Percentiles rank a stretch among this genome's conserved stretches.
Evolutionary conservation across 495 filamentous ascomycete genomes (phyloP).

Genomic region (Penicillium bovifimosum): DNA sequence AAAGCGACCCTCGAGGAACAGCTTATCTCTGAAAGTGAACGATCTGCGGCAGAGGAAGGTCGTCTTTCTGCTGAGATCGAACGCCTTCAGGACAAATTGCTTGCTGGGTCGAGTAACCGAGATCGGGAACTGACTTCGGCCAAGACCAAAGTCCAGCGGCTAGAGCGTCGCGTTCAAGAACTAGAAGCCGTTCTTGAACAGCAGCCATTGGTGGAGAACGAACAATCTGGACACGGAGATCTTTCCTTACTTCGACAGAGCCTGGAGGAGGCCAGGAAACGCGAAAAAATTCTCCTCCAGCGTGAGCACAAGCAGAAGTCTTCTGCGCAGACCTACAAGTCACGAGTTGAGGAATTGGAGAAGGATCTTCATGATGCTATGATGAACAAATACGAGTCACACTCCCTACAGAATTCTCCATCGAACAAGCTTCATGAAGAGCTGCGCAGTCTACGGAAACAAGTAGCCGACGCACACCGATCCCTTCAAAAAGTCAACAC

Average conservation of each 20-base stretch:
- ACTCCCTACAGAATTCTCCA: slow-evolving; percentile 47
- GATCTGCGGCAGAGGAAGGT: slow-evolving; percentile 51
- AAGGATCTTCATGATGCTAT: slow-evolving; percentile 49
- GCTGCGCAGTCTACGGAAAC: slow-evolving; percentile 54
- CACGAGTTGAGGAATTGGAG: slow-evolving; percentile 52
- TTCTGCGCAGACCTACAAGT: slow-evolving; percentile 48
- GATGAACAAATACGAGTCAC: slow-evolving; percentile 43
- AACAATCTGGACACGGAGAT: slow-evolving; percentile 47
- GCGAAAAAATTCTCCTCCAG: slow-evolving; percentile 56
- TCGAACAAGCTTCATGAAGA: slow-evolving; percentile 54
- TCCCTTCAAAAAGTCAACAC: slow-evolving; percentile 52
- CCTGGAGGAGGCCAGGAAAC: slow-evolving; percentile 56
- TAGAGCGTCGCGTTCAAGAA: slow-evolving; percentile 53
- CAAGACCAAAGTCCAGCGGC: slow-evolving; percentile 52
- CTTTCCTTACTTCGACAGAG: slow-evolving; percentile 53
- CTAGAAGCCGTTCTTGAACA: slow-evolving; percentile 51
- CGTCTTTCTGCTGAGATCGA: slow-evolving; percentile 54
- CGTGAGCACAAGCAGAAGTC: slow-evolving; percentile 57
- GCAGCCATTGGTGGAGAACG: slow-evolving; percentile 28
- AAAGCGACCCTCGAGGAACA: slow-evolving; percentile 51
- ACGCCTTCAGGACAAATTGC: slow-evolving; percentile 47
- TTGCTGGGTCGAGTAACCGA: slow-evolving; percentile 36
- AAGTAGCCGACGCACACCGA: slow-evolving; percentile 57
- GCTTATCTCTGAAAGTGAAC: slow-evolving; percentile 49
- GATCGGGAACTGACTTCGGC: slow-evolving; percentile 46